Conservation (phyloP, 306 rosid species). For the Vigna reflexopilosa region DNA sequence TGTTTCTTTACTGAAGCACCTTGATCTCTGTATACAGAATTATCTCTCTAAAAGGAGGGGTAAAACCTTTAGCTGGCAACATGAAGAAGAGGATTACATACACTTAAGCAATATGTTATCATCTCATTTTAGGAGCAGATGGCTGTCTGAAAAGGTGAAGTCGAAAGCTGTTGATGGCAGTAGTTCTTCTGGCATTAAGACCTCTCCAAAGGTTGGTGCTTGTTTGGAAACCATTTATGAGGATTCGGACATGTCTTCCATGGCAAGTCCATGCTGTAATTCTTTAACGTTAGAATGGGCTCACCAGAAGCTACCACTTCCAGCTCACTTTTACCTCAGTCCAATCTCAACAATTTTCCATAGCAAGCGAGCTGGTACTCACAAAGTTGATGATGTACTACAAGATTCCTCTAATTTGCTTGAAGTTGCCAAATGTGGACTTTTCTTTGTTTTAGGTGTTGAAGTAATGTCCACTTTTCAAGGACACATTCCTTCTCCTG, state of each 20-base stretch:
- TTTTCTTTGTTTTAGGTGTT: slow-evolving; percentile 83
- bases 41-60: slow-evolving; percentile 55
- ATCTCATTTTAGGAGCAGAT: slow-evolving; percentile 82
- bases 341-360: slow-evolving; percentile 76
- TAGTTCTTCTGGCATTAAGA: slow-evolving; percentile 44
- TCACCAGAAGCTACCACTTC: slow-evolving; percentile 90
- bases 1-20: slow-evolving; percentile 67
- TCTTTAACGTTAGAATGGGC: slow-evolving; percentile 80
- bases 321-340: slow-evolving; percentile 79
- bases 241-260: slow-evolving; percentile 62
- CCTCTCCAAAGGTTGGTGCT: slow-evolving; percentile 51
- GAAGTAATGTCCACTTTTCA: slow-evolving; percentile 78
- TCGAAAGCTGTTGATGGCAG: slow-evolving; percentile 48
- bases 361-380: slow-evolving; percentile 59
- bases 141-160: slow-evolving; percentile 78
- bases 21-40: slow-evolving; percentile 60
- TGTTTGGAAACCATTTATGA: slow-evolving; percentile 78
- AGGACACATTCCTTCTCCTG: slow-evolving; percentile 66
- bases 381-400: slow-evolving; percentile 48
- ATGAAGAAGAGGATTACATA: slow-evolving; percentile 71
- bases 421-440: slow-evolving; percentile 81
- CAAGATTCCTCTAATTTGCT: slow-evolving; percentile 55
- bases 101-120: slow-evolving; percentile 65
- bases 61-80: slow-evolving; percentile 64
- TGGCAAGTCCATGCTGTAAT: slow-evolving; percentile 43